Base-by-base conservation (phyloP, 441 rosid species). In the Pelargonium australe region DNA sequence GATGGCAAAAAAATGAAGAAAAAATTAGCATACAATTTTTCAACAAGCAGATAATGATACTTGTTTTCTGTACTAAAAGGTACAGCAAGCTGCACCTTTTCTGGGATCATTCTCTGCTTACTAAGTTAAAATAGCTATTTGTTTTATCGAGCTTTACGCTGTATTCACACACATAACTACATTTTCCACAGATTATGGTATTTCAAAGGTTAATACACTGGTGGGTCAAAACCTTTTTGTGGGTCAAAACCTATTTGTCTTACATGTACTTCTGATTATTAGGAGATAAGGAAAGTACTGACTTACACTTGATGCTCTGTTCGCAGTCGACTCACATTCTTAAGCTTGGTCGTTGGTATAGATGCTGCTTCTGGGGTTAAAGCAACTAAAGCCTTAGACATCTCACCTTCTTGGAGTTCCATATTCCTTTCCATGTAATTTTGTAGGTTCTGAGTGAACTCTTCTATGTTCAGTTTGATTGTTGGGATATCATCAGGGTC, bases 291-390 rank as follows among this genome's bases (percentile, higher is more conserved):
- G 58, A 69, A 69, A 72, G 47, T 60, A 66, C 71, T 25, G 71
- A 81, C 99, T 95, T 87, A 92, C 99, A 95, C 99, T 79, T 81
- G 86, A 74, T 95, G 98, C 81, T 95, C 99, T 61, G 99, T 95
- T 63, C 98, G 85, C 67, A 95, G 87, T 63, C 89, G 84, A 74
- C 91, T 85, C 55, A 89, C 77, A 73, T 85, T 86, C 84, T 95
- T 95, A 64, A 92, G 83, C 77, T 86, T 92, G 41, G 91, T 87
- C 11, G 79, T 74, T 37, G 98, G 98, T 68, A 92, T 82, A 37
- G 87, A 85, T 63, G 98, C 86, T 67, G 80, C 89, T 67, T 84
- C 75, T 37, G 89, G 79, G 80, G 79, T 69, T 80, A 95, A 81
- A 85, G 96, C 95, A 77, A 95, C 98, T 70, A 95, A 84, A 63